These are phyloP conservation scores for Hydnum rufescens DNA, from an alignment of 768 basidiomycete genomes.

Conservation along the genomic window DNA sequence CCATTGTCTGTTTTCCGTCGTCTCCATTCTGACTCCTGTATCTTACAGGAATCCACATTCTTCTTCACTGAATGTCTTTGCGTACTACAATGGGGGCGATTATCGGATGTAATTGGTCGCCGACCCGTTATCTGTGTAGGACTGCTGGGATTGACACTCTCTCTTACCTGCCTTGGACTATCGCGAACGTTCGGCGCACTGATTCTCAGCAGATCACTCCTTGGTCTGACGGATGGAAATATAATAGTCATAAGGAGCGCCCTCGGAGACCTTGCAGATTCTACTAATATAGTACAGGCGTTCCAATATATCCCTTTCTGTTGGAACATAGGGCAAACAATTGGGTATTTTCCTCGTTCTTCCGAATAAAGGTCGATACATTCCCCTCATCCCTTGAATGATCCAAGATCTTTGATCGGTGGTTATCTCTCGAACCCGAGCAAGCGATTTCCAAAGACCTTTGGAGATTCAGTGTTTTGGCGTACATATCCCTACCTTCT, in stretches of 20 bases:
- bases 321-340: constrained; percentile 9
- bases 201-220: constrained; percentile 2
- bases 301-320: constrained; percentile 8
- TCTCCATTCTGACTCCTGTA: background rate
- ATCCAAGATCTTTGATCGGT: constrained; percentile 8
- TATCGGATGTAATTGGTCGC: constrained; percentile 12
- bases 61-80: constrained; percentile 7
- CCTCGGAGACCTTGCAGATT: constrained; percentile 9
- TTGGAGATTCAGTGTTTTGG: constrained; percentile 7
- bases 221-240: constrained; percentile 9
- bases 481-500: constrained; percentile 11
- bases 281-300: constrained; percentile 4
- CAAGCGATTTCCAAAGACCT: constrained; percentile 8
- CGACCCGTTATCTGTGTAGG: constrained; percentile 13
- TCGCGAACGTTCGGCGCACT: constrained; percentile 3
- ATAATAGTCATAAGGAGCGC: constrained; percentile 9
- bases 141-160: constrained; percentile 8
- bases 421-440: constrained; percentile 8
- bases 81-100: constrained; percentile 10
- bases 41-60: constrained; percentile 9
- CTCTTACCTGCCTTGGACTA: constrained; percentile 11
- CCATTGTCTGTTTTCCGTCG: background rate
- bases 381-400: background rate
- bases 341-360: constrained; percentile 1
- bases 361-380: background rate